Evolutionary conservation across 805 yeast species (phyloP).

Genomic region (Torulaspora gathmanii): DNA sequence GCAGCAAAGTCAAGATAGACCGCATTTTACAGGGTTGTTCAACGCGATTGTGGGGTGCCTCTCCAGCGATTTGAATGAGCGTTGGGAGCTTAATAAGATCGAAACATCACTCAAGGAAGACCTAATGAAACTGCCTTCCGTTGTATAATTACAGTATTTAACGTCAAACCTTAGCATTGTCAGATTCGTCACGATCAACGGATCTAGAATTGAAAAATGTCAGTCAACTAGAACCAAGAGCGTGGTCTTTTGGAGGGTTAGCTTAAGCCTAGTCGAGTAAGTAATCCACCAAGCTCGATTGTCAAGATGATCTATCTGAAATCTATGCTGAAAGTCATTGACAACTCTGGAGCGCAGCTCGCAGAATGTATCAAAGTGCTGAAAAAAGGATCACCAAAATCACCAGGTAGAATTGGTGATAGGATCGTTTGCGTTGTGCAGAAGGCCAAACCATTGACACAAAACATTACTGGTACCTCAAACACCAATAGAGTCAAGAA

Average conservation of each 20-base stretch:
- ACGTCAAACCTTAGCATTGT: constrained; percentile 1
- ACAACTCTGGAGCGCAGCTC: constrained; percentile 90
- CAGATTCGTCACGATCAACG: background rate
- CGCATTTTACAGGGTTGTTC: constrained; percentile 21
- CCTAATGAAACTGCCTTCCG: constrained; percentile 1
- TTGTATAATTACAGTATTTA: constrained; percentile 5
- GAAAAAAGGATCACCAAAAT: constrained; percentile 73
- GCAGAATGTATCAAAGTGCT: constrained; percentile 95
- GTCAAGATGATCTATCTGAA: constrained; percentile 76
- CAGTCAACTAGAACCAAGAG: background rate
- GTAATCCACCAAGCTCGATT: constrained; percentile 2
- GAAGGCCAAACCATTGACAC: constrained; percentile 74
- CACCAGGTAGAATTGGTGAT: constrained; percentile 84
- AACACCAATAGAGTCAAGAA: constrained; percentile 80
- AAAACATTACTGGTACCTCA: constrained; percentile 66
- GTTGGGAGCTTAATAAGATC: constrained; percentile 48
- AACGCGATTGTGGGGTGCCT: constrained; percentile 51
- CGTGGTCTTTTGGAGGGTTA: too few species aligned
- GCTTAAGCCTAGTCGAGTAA: too few species aligned
- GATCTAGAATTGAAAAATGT: background rate
- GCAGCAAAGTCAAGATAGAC: constrained; percentile 27
- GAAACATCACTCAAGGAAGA: constrained; percentile 13
- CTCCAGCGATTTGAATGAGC: constrained; percentile 44
- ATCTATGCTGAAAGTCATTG: constrained; percentile 83
- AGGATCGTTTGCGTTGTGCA: constrained; percentile 91